Evolutionary conservation across 495 filamentous ascomycete genomes (phyloP).

Genomic region (Penicillium arizonense): DNA sequence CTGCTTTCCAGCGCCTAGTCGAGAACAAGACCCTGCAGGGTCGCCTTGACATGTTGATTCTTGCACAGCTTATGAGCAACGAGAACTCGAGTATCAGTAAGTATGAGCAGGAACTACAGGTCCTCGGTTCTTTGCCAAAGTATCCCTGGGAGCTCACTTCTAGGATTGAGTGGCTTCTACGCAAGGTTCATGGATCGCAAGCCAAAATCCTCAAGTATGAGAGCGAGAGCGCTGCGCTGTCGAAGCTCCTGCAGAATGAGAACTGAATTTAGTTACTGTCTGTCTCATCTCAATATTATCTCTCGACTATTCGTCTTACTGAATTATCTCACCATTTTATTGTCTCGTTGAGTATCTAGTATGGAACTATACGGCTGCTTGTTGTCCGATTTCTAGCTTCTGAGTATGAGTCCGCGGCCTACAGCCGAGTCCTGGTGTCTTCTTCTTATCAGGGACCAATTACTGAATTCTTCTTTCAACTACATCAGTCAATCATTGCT

Average conservation of each 20-base stretch:
- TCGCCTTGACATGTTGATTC: constrained; percentile 69
- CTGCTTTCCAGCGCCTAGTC: constrained; percentile 71
- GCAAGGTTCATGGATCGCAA: constrained; percentile 71
- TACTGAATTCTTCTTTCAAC: too few species aligned
- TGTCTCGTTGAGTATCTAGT: too few species aligned
- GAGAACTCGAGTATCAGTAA: constrained; percentile 77
- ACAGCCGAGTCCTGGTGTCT: too few species aligned
- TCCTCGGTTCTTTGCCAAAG: constrained; percentile 60
- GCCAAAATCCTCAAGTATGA: constrained; percentile 74
- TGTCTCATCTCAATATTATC: background rate
- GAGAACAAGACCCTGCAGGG: constrained; percentile 70
- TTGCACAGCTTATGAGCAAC: constrained; percentile 63
- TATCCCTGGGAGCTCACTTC: constrained; percentile 59
- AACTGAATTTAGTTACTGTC: constrained; percentile 12
- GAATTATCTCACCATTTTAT: background rate
- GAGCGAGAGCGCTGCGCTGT: constrained; percentile 64
- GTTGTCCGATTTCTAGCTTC: too few species aligned
- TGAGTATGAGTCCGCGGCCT: too few species aligned
- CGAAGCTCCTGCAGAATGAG: constrained; percentile 51
- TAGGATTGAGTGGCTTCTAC: constrained; percentile 67
- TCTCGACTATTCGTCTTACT: background rate
- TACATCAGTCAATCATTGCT: too few species aligned
- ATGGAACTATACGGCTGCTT: too few species aligned
- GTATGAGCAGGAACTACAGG: constrained; percentile 72
- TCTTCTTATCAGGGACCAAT: too few species aligned